Evolutionary conservation across 345 rosid genomes (phyloP).

Genomic region (Theobroma cacao): DNA sequence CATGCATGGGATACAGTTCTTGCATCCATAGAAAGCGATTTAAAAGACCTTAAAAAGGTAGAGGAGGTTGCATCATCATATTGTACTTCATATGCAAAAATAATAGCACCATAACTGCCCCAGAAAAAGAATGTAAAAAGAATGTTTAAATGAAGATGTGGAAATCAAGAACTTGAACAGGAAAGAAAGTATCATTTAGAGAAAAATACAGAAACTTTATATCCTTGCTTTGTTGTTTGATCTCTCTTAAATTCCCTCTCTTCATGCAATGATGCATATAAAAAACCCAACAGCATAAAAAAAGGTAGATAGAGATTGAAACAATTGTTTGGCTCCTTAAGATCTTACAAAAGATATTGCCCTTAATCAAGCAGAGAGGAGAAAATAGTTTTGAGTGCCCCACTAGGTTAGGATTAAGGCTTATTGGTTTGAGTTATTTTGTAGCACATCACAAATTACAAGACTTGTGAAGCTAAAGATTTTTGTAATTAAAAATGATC

Average conservation of each 20-base stretch:
- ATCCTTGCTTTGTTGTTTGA: not conserved
- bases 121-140: not conserved
- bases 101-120: slow-evolving; percentile 4
- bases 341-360: too few relatives aligned
- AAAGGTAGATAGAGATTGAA: not conserved
- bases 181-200: not conserved
- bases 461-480: not conserved
- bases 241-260: not conserved
- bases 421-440: not conserved
- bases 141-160: not conserved
- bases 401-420: not conserved
- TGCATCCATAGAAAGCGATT: slow-evolving; percentile 96
- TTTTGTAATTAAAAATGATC: not conserved
- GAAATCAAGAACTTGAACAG: not conserved
- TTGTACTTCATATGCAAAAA: slow-evolving; percentile 7
- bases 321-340: too few relatives aligned
- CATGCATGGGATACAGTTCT: slow-evolving; percentile 59
- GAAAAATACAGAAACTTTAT: not conserved
- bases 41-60: slow-evolving; percentile 59
- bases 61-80: slow-evolving; percentile 13
- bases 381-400: not conserved
- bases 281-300: not conserved
- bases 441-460: not conserved
- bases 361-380: too few relatives aligned
- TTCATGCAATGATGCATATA: not conserved